Evolutionary conservation across 169 alveolate genomes (phyloP).

Genomic region (Plasmodium berghei): DNA sequence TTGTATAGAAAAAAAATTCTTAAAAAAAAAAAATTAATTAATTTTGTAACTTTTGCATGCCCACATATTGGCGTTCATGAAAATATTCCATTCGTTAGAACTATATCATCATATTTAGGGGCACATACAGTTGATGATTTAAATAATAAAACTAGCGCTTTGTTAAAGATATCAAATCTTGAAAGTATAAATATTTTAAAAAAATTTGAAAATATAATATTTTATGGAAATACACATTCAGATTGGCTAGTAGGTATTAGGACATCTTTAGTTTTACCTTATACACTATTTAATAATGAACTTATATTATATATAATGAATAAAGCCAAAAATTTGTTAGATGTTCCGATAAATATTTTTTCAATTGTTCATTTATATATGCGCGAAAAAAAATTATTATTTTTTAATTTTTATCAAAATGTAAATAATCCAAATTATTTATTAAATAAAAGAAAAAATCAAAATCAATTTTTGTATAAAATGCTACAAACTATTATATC

Average conservation of each 20-base stretch:
- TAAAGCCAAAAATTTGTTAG: conserved; percentile 72
- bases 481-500: conserved; percentile 64
- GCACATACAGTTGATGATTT: conserved; percentile 81
- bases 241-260: conserved; percentile 86
- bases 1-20: conserved; percentile 67
- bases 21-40: conserved; percentile 77
- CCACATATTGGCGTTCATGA: conserved; percentile 86
- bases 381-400: conserved; percentile 60
- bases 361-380: conserved; percentile 73
- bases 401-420: conserved; percentile 71
- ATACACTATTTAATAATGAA: conserved; percentile 63
- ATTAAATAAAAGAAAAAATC: conserved; percentile 28
- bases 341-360: conserved; percentile 76
- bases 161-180: conserved; percentile 75
- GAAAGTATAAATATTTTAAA: conserved; percentile 74
- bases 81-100: conserved; percentile 76
- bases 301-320: conserved; percentile 72
- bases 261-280: conserved; percentile 83
- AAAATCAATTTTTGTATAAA: conserved; percentile 47
- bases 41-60: conserved; percentile 83
- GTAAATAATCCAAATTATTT: conserved; percentile 47
- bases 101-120: conserved; percentile 77
- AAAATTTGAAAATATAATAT: conserved; percentile 78
- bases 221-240: conserved; percentile 85
- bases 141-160: conserved; percentile 80